Conservation (phyloP, 78 protist genomes). For the Speleostelium caveatum region DNA sequence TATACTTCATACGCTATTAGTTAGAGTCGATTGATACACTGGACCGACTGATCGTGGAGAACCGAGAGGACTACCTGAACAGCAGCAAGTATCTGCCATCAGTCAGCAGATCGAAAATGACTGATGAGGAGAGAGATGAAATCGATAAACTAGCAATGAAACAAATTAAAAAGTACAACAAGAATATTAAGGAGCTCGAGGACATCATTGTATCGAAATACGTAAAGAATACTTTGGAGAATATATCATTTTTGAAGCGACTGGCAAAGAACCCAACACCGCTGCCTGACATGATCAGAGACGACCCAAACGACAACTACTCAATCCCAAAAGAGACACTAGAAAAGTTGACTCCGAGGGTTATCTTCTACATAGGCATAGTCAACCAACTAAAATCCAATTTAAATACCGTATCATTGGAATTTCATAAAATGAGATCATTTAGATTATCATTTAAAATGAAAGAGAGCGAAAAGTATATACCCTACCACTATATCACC, state of each 20-base stretch:
- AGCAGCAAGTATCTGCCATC: not conserved
- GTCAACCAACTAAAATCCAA: conserved; percentile 11
- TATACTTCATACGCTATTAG: too few relatives aligned
- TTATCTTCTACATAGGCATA: conserved; percentile 4
- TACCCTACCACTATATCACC: too few relatives aligned
- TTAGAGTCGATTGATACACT: not conserved
- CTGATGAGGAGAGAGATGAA: conserved; percentile 47
- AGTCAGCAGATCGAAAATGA: conserved; percentile 15
- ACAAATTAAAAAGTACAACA: conserved; percentile 47
- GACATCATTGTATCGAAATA: not conserved
- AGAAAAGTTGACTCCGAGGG: conserved; percentile 9
- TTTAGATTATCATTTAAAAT: conserved; percentile 43
- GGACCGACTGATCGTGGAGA: not conserved
- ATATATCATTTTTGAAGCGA: not conserved
- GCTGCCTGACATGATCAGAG: conserved; percentile 15
- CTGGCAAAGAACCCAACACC: not conserved
- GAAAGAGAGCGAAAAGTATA: conserved; percentile 44
- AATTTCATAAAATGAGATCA: conserved; percentile 31
- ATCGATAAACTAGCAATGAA: conserved; percentile 26
- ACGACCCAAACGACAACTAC: conserved; percentile 36
- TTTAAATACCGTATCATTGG: conserved; percentile 3
- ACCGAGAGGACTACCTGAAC: not conserved
- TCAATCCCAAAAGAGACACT: not conserved
- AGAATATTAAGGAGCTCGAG: conserved; percentile 25
- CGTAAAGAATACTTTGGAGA: not conserved